Evolutionary conservation across 2,329 filamentous ascomycete species (phyloP).

Genomic region (Xylariaceae sp.): DNA sequence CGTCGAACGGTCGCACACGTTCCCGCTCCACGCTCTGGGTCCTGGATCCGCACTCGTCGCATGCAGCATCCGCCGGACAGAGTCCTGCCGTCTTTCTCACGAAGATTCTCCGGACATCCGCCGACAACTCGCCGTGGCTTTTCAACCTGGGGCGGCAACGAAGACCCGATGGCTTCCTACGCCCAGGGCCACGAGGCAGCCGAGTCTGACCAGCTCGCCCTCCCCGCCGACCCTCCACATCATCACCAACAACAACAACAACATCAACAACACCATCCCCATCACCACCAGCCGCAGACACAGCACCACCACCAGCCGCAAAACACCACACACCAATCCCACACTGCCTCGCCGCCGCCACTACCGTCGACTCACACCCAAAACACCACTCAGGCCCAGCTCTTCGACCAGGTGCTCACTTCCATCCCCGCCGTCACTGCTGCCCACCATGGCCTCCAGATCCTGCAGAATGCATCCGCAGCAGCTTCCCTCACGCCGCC

Average conservation of each 20-base stretch:
- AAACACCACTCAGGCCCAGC: background rate
- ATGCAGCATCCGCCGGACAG: no score
- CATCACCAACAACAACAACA: background rate
- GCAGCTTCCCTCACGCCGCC: conserved; percentile 13
- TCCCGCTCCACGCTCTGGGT: no score
- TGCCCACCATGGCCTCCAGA: conserved; percentile 30
- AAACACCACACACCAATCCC: background rate
- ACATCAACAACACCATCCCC: background rate
- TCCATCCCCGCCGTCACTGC: conserved; percentile 20
- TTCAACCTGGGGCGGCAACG: conserved; percentile 4
- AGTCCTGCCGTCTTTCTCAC: conserved; percentile 22
- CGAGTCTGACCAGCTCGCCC: conserved; percentile 7
- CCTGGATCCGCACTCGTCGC: no score
- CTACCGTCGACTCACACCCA: conserved; percentile 1
- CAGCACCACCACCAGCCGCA: background rate
- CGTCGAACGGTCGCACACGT: no score
- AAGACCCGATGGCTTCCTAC: conserved; percentile 24
- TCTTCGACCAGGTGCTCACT: conserved; percentile 18
- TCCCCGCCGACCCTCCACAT: background rate
- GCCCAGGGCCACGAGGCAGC: conserved; percentile 17
- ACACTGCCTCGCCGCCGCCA: background rate
- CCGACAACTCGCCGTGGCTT: conserved; percentile 28
- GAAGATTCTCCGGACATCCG: conserved; percentile 31
- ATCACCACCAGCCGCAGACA: background rate
- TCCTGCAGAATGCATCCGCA: conserved; percentile 28